Evolutionary conservation across 768 basidiomycete genomes (phyloP), one percentile per base, ranked within the genome.

Genomic region (Russula sp.): DNA sequence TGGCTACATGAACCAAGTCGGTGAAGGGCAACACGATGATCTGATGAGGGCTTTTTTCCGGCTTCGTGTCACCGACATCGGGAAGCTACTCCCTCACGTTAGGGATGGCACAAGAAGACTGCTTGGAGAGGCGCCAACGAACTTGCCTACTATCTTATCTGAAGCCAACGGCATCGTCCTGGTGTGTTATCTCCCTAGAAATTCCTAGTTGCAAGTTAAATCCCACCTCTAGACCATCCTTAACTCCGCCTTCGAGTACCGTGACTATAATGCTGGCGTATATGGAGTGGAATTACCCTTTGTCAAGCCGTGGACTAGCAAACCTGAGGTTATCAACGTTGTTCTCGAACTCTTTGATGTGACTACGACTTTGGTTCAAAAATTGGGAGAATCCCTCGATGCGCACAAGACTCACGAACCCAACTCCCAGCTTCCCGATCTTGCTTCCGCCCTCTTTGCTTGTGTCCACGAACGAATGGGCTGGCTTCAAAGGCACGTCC

Each of bases 1-100:
- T 52, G 73, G 76, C 3, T 91, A 86, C 70, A 89, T 93, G 85
- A 75, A 79, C 14, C 79, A 82, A 57, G 69, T 79, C 34, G 78
- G 79, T 18, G 77, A 87, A 68, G 78, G 74, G 9, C 70, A 82
- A 60, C 80, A 86, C 65, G 85, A 94, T 70, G 94, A 97, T 70
- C 75, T 86, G 20, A 82, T 94, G 66, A 82, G 95, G 42, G 80
- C 85, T 3, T 97, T 97, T 77, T 95, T 98, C 82, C 82, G 89
- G 48, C 77, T 81, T 32, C 80, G 83, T 68, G 79, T 87, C 2
- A 75, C 73, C 6, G 83, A 92, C 54, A 76, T 97, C 2, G 93
- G 87, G 3, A 75, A 74, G 18, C 71, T 96, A 0, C 74, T 94
- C 27, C 83, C 84, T 35, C 83, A 84, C 62, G 80, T 90, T 9